Conservation (phyloP, 768 basidiomycete genomes). For the Lyophyllum atratum region DNA sequence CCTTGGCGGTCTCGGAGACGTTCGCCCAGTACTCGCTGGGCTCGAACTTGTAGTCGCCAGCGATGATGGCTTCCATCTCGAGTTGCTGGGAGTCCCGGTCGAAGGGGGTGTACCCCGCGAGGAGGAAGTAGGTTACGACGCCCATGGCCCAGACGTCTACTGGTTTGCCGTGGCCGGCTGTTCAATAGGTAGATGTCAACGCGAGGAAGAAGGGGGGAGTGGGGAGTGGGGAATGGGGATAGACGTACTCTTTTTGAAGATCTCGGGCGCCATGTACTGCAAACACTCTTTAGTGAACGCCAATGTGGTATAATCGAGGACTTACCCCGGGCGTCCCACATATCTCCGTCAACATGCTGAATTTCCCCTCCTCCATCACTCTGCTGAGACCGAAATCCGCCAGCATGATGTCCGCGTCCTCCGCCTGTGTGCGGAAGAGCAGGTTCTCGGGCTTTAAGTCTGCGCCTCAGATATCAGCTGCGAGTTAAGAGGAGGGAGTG, state of each 20-base stretch:
- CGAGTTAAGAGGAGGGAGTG: neutral
- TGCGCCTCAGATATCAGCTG: constrained; percentile 21
- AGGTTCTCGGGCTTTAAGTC: constrained; percentile 99
- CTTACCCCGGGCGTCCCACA: constrained; percentile 90
- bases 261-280: constrained; percentile 95
- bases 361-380: constrained; percentile 88
- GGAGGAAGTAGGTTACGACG: constrained; percentile 96
- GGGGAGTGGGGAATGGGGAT: too few species aligned
- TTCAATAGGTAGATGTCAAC: neutral
- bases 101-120: constrained; percentile 93
- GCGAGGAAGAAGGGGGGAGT: too few species aligned
- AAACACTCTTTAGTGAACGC: neutral
- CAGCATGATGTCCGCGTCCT: constrained; percentile 94
- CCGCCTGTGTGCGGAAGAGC: constrained; percentile 85
- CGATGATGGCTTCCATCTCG: constrained; percentile 95
- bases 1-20: constrained; percentile 79
- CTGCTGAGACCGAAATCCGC: constrained; percentile 95
- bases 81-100: constrained; percentile 85
- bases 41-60: constrained; percentile 88
- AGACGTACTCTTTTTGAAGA: constrained; percentile 84
- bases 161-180: constrained; percentile 91
- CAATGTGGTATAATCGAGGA: neutral
- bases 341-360: constrained; percentile 88
- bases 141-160: constrained; percentile 99
- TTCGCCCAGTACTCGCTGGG: constrained; percentile 82